phyloP scores from a whole-genome alignment of 1,139 yeast species.

The Hyphopichia khmerensis region DNA sequence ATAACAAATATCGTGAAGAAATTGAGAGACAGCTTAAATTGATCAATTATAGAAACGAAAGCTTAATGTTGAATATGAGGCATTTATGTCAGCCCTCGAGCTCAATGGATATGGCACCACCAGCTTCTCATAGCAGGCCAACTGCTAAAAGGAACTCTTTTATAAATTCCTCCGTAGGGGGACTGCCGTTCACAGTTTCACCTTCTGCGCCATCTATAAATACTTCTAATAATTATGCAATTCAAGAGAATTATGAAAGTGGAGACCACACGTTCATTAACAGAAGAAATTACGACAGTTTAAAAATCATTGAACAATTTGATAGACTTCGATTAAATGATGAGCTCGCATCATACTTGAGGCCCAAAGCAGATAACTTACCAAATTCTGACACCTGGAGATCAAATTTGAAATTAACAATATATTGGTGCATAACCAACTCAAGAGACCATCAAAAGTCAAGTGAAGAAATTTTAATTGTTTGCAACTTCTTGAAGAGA shows the following conservation, averaged over 20 bases:
- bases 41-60: slow-evolving; percentile 68
- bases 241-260: neutral
- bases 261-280: slow-evolving; percentile 18
- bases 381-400: slow-evolving; percentile 32
- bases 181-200: neutral
- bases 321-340: slow-evolving; percentile 33
- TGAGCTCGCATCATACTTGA: slow-evolving; percentile 27
- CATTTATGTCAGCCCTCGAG: slow-evolving; percentile 9
- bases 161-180: neutral
- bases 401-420: slow-evolving; percentile 31
- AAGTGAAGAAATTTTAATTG: slow-evolving; percentile 33
- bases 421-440: slow-evolving; percentile 52
- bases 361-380: slow-evolving; percentile 18
- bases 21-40: slow-evolving; percentile 55
- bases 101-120: slow-evolving; percentile 2
- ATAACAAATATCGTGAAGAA: slow-evolving; percentile 27
- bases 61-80: slow-evolving; percentile 55
- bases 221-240: neutral
- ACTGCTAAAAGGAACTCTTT: neutral
- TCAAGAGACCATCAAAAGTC: slow-evolving; percentile 30
- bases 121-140: neutral
- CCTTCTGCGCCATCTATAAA: neutral
- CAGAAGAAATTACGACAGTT: slow-evolving; percentile 32
- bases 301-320: slow-evolving; percentile 31
- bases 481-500: slow-evolving; percentile 40